Percentiles rank a stretch among this genome's conserved stretches.
Conservation (phyloP, 768 basidiomycete species). For the Hemileccinum impolitum region DNA sequence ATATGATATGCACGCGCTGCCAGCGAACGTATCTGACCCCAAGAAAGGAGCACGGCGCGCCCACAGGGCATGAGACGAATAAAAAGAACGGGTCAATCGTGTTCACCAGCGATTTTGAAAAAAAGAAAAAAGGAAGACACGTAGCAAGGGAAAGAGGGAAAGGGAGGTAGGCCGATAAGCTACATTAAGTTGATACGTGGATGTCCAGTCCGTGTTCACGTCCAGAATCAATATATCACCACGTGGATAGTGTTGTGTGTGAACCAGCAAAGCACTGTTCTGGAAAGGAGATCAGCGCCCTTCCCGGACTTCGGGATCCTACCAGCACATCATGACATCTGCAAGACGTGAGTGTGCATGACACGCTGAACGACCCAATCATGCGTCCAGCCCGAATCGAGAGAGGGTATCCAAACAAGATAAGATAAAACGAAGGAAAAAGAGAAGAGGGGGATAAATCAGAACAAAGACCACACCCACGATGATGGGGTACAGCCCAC, state of each 20-base stretch:
- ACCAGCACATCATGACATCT: neutral
- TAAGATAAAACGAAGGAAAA: neutral
- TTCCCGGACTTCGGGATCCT: conserved; percentile 2
- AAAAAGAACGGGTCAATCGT: neutral
- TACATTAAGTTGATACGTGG: conserved; percentile 13
- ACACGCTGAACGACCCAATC: neutral
- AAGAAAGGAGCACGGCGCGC: neutral
- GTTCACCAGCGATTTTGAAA: neutral
- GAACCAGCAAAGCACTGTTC: neutral
- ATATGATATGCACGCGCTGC: neutral
- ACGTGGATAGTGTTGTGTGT: neutral
- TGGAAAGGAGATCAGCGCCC: neutral
- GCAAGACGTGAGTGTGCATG: conserved; percentile 6
- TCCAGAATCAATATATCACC: conserved; percentile 8
- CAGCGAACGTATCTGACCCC: neutral
- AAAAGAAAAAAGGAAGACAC: no score
- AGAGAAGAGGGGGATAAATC: neutral
- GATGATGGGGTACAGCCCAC: conserved; percentile 1
- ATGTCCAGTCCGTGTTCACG: neutral
- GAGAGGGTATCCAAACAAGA: conserved; percentile 2
- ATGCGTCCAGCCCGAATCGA: neutral
- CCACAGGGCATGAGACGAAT: neutral
- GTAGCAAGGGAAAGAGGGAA: neutral
- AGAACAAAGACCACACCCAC: neutral
- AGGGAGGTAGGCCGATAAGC: conserved; percentile 12